phyloP scores from a whole-genome alignment of 306 rosid species.

The Inga oerstediana region DNA sequence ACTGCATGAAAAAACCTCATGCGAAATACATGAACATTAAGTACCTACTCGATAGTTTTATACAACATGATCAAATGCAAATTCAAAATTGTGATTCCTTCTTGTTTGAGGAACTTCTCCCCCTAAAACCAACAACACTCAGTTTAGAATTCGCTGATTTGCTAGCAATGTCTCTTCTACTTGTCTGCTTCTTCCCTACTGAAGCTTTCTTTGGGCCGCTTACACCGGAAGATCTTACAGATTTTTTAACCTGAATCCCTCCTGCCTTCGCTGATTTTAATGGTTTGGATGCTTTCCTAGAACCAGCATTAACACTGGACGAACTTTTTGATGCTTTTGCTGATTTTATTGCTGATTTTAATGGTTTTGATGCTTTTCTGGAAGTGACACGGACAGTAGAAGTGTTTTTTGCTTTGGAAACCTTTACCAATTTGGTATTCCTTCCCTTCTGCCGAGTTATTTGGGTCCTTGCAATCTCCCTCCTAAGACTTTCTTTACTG shows the following conservation, averaged over 20 bases:
- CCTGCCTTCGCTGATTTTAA: conserved; percentile 45
- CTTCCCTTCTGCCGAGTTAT: conserved; percentile 62
- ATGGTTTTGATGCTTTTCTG: conserved; percentile 5
- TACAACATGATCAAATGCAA: conserved; percentile 30
- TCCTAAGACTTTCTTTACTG: conserved; percentile 61
- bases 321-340: conserved; percentile 34
- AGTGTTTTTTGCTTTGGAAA: conserved; percentile 49
- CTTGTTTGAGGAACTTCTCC: conserved; percentile 55
- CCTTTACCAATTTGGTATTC: conserved; percentile 46
- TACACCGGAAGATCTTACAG: conserved; percentile 42
- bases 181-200: conserved; percentile 48
- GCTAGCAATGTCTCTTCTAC: conserved; percentile 40
- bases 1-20: conserved; percentile 26
- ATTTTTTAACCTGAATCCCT: conserved; percentile 41
- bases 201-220: conserved; percentile 46
- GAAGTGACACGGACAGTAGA: conserved; percentile 37
- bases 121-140: conserved; percentile 87
- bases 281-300: conserved; percentile 39
- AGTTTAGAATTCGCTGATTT: conserved; percentile 67
- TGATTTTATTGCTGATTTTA: not conserved
- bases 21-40: conserved; percentile 29
- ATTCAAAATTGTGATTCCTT: conserved; percentile 42
- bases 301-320: conserved; percentile 30
- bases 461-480: conserved; percentile 64
- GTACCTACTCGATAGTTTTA: conserved; percentile 8